Evolutionary conservation across 768 basidiomycete genomes (phyloP), one percentile per base, ranked within the genome.

Genomic region (Agrocybe pediades): DNA sequence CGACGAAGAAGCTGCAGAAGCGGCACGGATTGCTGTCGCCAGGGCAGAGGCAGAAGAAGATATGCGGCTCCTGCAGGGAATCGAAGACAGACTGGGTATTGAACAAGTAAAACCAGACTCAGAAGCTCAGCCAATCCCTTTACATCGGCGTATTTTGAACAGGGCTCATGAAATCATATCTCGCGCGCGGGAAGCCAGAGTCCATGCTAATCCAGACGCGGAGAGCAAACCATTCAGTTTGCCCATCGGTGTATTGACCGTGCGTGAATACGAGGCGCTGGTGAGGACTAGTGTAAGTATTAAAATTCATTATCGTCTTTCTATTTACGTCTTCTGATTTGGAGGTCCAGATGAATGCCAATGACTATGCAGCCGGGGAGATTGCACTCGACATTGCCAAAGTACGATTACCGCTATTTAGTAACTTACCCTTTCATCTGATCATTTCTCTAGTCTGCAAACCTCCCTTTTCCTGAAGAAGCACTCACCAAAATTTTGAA

Each of bases 381-480:
- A 60, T 63, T 2, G 71, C 77, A 2, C 63, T 91, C 7, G 66
- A 73, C 16, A 67, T 90, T 1, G 86, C 88, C 80, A 79, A 74
- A 72, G 80, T 80, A 53, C 8, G 62, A 29, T 9, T 51, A 3
- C 17, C 20, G 11, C 26, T 27, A 19, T 23, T 49, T 17, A 44
- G 30, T 17, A n/a, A 50, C 51, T 42, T 19, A 36, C 16, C n/a
- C n/a, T 44, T 9, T n/a, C 49, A 30, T 11, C 41, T 11, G 9
- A n/a, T 7, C 24, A 17, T 40, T 7, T 8, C 11, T 25, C 2
- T 46, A 56, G 55, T 33, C 24, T 26, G 49, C 55, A 33, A 49
- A 49, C 20, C 45, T 53, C 36, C 26, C 23, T 56, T 41, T 36
- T 45, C 53, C 46, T 19, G 42, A 83, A 81, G 74, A 76, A 21